These are phyloP conservation scores for Singerocomus rubriflavus DNA, from an alignment of 1,284 basidiomycete genomes.

Conservation along the genomic window DNA sequence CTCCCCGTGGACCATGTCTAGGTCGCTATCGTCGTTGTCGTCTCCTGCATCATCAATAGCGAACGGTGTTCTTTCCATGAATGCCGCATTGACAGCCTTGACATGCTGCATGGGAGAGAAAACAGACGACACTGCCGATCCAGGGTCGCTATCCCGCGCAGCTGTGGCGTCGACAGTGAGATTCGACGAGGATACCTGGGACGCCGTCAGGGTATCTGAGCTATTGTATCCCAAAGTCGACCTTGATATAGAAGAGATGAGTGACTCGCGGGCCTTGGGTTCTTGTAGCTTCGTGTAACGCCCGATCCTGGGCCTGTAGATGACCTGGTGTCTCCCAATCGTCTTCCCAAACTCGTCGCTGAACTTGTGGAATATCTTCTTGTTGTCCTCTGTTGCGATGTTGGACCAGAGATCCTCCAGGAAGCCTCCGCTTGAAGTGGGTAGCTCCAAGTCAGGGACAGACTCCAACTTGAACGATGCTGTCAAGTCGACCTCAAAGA, in stretches of 20 bases:
- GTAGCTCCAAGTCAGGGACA: slow-evolving; percentile 63
- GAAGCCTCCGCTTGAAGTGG: slow-evolving; percentile 57
- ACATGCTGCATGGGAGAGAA: slow-evolving; percentile 64
- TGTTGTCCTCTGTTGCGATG: slow-evolving; percentile 85
- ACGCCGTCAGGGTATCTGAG: slow-evolving; percentile 22
- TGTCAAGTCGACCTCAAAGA: slow-evolving; percentile 89
- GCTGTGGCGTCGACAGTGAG: slow-evolving; percentile 37
- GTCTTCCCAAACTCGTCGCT: slow-evolving; percentile 93
- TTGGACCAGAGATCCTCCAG: slow-evolving; percentile 85
- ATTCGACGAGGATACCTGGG: slow-evolving; percentile 40
- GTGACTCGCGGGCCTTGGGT: slow-evolving; percentile 82
- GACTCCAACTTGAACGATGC: slow-evolving; percentile 83
- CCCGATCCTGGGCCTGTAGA: slow-evolving; percentile 81
- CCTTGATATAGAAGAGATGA: slow-evolving; percentile 70
- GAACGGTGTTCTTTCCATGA: slow-evolving; percentile 89
- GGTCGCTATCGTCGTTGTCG: slow-evolving; percentile 61
- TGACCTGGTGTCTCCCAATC: slow-evolving; percentile 85
- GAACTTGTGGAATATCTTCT: slow-evolving; percentile 80
- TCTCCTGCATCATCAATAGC: slow-evolving; percentile 86
- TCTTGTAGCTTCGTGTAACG: slow-evolving; percentile 81
- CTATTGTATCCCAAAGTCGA: slow-evolving; percentile 33
- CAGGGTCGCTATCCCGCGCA: slow-evolving; percentile 26
- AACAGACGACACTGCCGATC: slow-evolving; percentile 33
- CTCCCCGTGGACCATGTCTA: slow-evolving; percentile 62
- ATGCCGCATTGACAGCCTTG: slow-evolving; percentile 75